phyloP scores from a whole-genome alignment of 1,139 yeast genomes.

The Tardiomyces blankii region DNA sequence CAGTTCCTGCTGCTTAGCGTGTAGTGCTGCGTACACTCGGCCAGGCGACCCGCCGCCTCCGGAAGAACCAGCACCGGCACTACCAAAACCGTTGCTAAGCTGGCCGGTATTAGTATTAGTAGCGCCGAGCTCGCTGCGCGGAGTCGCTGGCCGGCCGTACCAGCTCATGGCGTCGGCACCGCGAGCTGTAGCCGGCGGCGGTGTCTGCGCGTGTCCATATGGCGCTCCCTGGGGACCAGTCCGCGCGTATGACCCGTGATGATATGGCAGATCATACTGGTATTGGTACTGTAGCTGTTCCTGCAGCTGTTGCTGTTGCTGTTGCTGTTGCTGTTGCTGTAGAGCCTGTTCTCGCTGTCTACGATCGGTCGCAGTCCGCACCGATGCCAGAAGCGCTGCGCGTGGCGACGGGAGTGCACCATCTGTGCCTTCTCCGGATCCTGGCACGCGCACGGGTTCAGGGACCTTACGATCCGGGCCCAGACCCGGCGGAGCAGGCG shows the following conservation, averaged over 20 bases:
- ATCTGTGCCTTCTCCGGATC: background rate
- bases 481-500: too few species aligned
- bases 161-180: background rate
- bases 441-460: background rate
- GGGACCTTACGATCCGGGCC: background rate
- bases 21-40: background rate
- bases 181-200: background rate
- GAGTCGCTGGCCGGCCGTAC: background rate
- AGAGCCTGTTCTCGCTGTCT: background rate
- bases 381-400: background rate
- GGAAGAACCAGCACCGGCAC: background rate
- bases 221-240: too few species aligned
- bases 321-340: background rate
- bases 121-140: background rate
- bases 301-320: background rate
- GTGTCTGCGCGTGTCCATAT: background rate
- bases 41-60: background rate
- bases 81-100: too few species aligned
- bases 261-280: background rate
- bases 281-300: background rate
- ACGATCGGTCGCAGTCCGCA: background rate
- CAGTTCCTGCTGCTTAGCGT: background rate
- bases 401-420: background rate
- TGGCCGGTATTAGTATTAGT: too few species aligned
- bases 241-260: too few species aligned